Conservation (phyloP, 305 asterid species). For the Solanum hybrid region DNA sequence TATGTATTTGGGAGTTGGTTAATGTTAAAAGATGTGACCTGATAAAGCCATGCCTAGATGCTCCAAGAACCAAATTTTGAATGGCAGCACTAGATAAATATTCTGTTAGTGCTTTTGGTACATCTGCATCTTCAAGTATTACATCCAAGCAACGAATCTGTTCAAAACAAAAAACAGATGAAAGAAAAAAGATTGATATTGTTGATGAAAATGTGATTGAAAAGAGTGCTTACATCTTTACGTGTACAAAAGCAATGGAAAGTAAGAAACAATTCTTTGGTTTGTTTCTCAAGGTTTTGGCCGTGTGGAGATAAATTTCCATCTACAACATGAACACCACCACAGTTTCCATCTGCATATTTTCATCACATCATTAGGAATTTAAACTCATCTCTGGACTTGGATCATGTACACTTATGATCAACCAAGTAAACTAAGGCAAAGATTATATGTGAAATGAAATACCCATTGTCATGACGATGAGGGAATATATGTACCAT, state of each 20-base stretch:
- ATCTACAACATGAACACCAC: conserved; percentile 19
- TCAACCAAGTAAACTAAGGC: neutral
- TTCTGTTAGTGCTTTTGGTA: conserved; percentile 60
- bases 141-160: conserved; percentile 66
- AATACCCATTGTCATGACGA: neutral
- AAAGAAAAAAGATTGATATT: neutral
- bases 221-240: conserved; percentile 49
- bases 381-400: neutral
- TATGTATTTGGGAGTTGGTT: neutral
- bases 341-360: conserved; percentile 33
- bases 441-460: neutral
- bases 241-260: conserved; percentile 85
- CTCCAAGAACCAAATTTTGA: conserved; percentile 70
- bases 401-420: neutral
- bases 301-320: conserved; percentile 21
- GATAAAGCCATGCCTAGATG: conserved; percentile 72
- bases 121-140: conserved; percentile 51
- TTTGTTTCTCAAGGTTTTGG: conserved; percentile 31
- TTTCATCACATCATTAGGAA: neutral
- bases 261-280: conserved; percentile 48
- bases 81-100: conserved; percentile 61
- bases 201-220: neutral
- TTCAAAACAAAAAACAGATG: neutral
- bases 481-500: neutral
- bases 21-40: conserved; percentile 29